Base-by-base conservation (phyloP, 1,284 basidiomycete species). In the Irpex sp. region DNA sequence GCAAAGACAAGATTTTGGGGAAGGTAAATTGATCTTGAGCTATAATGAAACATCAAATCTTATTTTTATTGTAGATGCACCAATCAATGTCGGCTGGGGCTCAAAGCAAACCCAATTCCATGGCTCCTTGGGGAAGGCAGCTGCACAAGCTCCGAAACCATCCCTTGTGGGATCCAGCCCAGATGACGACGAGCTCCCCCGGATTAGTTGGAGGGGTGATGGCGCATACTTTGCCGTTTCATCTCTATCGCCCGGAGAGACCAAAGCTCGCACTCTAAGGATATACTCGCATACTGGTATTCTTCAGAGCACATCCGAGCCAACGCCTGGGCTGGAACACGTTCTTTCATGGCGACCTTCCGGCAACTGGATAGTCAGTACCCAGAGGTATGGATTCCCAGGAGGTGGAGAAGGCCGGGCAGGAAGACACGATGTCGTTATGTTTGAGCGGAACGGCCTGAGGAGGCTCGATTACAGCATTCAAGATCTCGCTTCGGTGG, bases 71-170 rank as follows among this genome's bases (percentile, higher is more conserved):
- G 5, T 69, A 94, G 95, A 95, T 74, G 86, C 88, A 48, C 94
- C 93, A 5, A 94, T 98, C 70, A 94, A 96, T 69, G 93, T 98
- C 61, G 97, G 97, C 7, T 99, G 97, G 97, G 97, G 97, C 36
- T 94, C 93, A 3, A 97, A 97, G 72, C 85, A 92, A 70, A 99
- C 97, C 0, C 97, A 99, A 74, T 99, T 99, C 74, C 96, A 98
- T 70, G 97, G 97, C 11, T 96, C 95, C 0, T 82, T 96, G 3
- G 97, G 97, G 36, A 99, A 98, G 75, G 81, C 86, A 7, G 93
- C 93, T 3, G 93, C 94, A 0, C 85, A 86, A 64, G 81, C 82
- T 0, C 75, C 84, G 0, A 73, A 81, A 26, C 75, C 79, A 31
- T 70, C 80, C 31, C 66, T 75, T 13, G 77, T 85, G 21, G 82